Percentiles rank a stretch among this genome's conserved stretches.
phyloP scores from a whole-genome alignment of 768 basidiomycete species.

The Termitomyces sp. region DNA sequence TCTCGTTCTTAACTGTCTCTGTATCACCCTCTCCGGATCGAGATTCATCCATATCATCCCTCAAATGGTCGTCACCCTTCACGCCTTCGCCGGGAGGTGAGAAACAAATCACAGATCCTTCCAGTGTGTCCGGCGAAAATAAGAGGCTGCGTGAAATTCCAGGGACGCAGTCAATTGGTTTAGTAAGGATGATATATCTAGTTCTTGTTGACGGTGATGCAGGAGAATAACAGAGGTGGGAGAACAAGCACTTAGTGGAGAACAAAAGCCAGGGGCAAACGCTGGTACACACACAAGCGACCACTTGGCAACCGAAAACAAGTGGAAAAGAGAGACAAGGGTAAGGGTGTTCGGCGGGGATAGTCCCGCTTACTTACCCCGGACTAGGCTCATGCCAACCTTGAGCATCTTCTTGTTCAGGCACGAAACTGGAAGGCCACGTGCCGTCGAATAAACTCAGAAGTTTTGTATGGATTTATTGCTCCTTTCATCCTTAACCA shows the following conservation, averaged over 20 bases:
- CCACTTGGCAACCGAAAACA: background rate
- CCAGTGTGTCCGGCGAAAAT: conserved; percentile 17
- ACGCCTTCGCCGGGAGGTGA: conserved; percentile 15
- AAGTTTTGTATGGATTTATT: background rate
- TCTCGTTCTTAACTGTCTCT: conserved; percentile 9
- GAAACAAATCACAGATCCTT: conserved; percentile 17
- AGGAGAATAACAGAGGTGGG: conserved; percentile 1
- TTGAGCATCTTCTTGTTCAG: conserved; percentile 2
- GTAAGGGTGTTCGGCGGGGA: conserved; percentile 3
- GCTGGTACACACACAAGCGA: background rate
- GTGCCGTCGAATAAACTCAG: background rate
- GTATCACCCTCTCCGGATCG: conserved; percentile 22
- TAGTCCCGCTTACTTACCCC: conserved; percentile 12
- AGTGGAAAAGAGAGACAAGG: background rate
- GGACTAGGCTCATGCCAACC: background rate
- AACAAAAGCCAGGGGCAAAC: background rate
- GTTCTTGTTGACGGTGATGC: background rate
- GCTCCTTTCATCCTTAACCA: background rate
- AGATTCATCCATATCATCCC: conserved; percentile 31
- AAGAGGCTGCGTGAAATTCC: background rate
- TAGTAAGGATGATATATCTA: background rate
- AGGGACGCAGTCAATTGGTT: background rate
- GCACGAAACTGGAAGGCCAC: conserved; percentile 9
- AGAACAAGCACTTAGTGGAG: background rate
- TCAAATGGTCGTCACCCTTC: conserved; percentile 14